Evolutionary conservation across 306 rosid genomes (phyloP), one percentile per base, ranked within the genome.

Genomic region (Casuarina cunninghamiana): DNA sequence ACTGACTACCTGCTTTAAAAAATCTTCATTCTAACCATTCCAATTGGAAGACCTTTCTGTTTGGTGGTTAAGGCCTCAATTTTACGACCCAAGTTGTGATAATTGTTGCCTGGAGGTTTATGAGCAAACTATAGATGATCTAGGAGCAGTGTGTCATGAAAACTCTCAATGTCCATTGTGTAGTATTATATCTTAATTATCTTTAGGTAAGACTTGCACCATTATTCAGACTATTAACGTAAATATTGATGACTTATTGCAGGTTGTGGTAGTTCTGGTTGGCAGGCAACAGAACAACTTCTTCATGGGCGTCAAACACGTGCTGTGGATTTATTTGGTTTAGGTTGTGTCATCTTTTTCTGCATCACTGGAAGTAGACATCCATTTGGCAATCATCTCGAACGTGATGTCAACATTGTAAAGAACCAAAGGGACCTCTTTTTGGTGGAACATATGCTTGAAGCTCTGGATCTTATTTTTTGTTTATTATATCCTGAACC

Each of bases 281-380:
- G 98, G 98, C 98, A 92, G 84, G 91, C 98, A 12, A 94, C 96
- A 2, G 97, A 94, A 61, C 96, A 90, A 73, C 96, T 94, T 84
- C 87, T 57, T 75, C 89, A 80, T 17, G 94, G 88, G 54, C 93
- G 97, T 49, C 97, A 94, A 84, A 94, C 98, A 35, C 91, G 96
- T n/a, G 93, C 98, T 37, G 86, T 94, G n/a, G 98, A 94, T 84
- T 42, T 92, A 76, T 94, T 92, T 76, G 90, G 91, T 85, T 80
- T 94, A 77, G 98, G 98, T 7, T 91, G 96, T 79, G 86, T 94
- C 62, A 84, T 94, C 58, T 94, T 94, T 76, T 91, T 76, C 75
- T 91, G 98, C 81, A 73, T 94, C 71, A 91, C 96, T n/a, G 86
- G 91, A 37, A 94, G 98, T 73, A 83, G 74, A 71, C 98, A 94